Evolutionary conservation across 805 yeast species (phyloP).

Genomic region (Kazachstania martiniae): DNA sequence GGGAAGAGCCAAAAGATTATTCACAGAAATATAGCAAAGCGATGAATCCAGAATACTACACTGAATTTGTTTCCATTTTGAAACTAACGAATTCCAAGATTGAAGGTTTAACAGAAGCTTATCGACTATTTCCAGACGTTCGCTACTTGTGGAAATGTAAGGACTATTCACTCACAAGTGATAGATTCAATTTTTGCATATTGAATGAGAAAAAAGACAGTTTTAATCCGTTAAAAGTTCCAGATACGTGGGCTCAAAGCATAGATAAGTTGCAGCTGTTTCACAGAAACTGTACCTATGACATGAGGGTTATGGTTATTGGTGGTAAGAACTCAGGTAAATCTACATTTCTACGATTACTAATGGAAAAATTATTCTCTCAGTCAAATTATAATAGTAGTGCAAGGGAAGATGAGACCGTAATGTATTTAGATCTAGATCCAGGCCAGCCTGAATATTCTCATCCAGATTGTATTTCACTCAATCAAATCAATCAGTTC

Average conservation of each 20-base stretch:
- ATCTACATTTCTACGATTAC: conserved; percentile 51
- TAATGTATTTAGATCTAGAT: conserved; percentile 62
- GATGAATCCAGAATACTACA: conserved; percentile 3
- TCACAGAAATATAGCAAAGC: conserved; percentile 5
- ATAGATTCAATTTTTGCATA: conserved; percentile 7
- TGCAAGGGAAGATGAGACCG: conserved; percentile 4
- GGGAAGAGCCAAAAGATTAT: conserved; percentile 18
- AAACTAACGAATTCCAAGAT: conserved; percentile 9
- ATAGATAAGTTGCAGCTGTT: conserved; percentile 16
- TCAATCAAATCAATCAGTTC: conserved; percentile 27
- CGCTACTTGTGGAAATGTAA: conserved; percentile 16
- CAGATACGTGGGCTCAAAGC: conserved; percentile 13
- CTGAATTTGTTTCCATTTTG: conserved; percentile 16
- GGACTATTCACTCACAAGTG: background rate
- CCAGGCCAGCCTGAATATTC: conserved; percentile 85
- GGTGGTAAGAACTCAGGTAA: conserved; percentile 73
- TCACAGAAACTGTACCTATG: conserved; percentile 15
- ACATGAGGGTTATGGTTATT: conserved; percentile 27
- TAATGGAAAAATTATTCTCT: conserved; percentile 46
- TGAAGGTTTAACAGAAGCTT: conserved; percentile 9
- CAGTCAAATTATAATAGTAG: conserved; percentile 23
- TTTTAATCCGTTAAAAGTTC: conserved; percentile 10
- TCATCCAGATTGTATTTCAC: conserved; percentile 58
- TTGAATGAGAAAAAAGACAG: conserved; percentile 5
- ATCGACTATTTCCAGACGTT: conserved; percentile 12